Percentiles rank a stretch among this genome's conserved stretches.
These are phyloP conservation scores for Coniochaeta ligniaria DNA, from an alignment of 2,329 filamentous ascomycete species.

Conservation along the genomic window DNA sequence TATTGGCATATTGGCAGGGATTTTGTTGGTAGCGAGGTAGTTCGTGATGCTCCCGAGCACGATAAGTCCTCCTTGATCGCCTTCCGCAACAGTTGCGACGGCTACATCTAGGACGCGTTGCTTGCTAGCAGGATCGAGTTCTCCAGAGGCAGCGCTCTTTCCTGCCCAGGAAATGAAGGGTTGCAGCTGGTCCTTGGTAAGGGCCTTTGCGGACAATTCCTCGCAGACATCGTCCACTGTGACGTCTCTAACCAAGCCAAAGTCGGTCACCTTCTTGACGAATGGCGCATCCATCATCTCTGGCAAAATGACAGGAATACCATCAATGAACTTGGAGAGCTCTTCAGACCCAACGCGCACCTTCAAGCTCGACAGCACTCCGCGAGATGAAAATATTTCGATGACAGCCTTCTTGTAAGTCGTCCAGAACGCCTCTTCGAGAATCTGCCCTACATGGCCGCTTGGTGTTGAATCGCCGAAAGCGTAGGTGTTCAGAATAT, in stretches of 20 bases:
- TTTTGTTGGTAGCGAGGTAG: slow-evolving; percentile 70
- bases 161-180: slow-evolving; percentile 83
- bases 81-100: slow-evolving; percentile 60
- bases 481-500: slow-evolving; percentile 80
- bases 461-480: slow-evolving; percentile 89
- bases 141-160: slow-evolving; percentile 61
- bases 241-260: slow-evolving; percentile 80
- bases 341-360: slow-evolving; percentile 70
- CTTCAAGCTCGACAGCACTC: slow-evolving; percentile 75
- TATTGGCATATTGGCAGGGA: slow-evolving; percentile 73
- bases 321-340: slow-evolving; percentile 68
- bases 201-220: slow-evolving; percentile 74
- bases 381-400: slow-evolving; percentile 81
- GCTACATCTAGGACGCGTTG: slow-evolving; percentile 70
- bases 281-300: slow-evolving; percentile 69
- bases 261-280: slow-evolving; percentile 72
- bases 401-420: slow-evolving; percentile 77
- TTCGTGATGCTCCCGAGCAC: slow-evolving; percentile 67
- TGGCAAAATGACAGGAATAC: slow-evolving; percentile 78
- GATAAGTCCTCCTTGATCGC: slow-evolving; percentile 62
- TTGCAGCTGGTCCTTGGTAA: slow-evolving; percentile 69
- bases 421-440: slow-evolving; percentile 95
- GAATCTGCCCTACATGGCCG: slow-evolving; percentile 71
- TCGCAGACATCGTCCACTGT: slow-evolving; percentile 79
- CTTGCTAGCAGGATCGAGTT: slow-evolving; percentile 64